Conservation (phyloP, 768 basidiomycete species). For the Leccinum olivaceopallidum region DNA sequence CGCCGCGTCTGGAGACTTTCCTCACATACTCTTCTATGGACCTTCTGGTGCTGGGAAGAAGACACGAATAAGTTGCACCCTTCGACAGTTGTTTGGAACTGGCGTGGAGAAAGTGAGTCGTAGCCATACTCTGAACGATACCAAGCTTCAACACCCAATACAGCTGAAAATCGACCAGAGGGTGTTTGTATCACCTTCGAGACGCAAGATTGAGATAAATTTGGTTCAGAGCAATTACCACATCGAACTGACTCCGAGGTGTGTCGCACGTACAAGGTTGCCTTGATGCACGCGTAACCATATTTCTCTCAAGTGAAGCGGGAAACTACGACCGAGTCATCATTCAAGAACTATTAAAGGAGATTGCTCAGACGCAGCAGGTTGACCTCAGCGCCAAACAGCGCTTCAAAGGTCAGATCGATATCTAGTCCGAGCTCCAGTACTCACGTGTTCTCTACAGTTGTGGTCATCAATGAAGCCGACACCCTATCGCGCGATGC, state of each 20-base stretch:
- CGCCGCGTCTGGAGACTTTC: slow-evolving; percentile 90
- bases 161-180: slow-evolving; percentile 98
- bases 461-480: slow-evolving; percentile 98
- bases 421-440: background rate
- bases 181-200: slow-evolving; percentile 91
- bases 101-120: slow-evolving; percentile 87
- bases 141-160: slow-evolving; percentile 3
- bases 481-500: slow-evolving; percentile 94
- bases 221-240: slow-evolving; percentile 98
- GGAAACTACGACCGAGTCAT: slow-evolving; percentile 94
- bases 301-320: slow-evolving; percentile 68
- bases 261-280: slow-evolving; percentile 18
- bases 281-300: slow-evolving; percentile 1
- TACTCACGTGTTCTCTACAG: slow-evolving; percentile 40
- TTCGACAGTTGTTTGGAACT: slow-evolving; percentile 85
- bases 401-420: slow-evolving; percentile 84
- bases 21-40: slow-evolving; percentile 97
- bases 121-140: background rate
- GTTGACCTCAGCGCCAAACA: slow-evolving; percentile 95
- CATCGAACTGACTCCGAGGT: slow-evolving; percentile 98
- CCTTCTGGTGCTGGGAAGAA: slow-evolving; percentile 98
- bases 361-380: slow-evolving; percentile 98
- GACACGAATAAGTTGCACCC: slow-evolving; percentile 88
- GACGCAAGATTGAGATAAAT: slow-evolving; percentile 93
- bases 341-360: slow-evolving; percentile 95